Base-by-base conservation (phyloP, 345 rosid species). In the Euphorbia peplus region DNA sequence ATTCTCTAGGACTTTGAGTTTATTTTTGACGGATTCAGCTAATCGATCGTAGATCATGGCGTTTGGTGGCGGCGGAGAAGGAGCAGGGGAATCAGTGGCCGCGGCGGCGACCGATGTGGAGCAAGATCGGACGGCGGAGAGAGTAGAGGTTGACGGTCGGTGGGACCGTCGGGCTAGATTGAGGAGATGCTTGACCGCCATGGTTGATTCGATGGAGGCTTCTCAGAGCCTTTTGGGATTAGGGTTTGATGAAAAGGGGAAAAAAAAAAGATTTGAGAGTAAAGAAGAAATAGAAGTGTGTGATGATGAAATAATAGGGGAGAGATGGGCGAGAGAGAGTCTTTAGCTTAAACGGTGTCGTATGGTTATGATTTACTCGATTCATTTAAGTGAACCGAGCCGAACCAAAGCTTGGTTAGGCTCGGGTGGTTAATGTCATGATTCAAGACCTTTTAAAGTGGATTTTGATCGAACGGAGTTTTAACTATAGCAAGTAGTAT, bases 1-100 rank as follows among this genome's bases (percentile, higher is more conserved):
- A 28, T 83, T 87, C 67, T 90, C 96, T 0, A 95, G 96, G 53
- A 67, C 67, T 76, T 82, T 81, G 62, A 95, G 68, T 75, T 87
- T 92, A 11, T 75, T 54, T 46, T 85, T 92, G n/a, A 88, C 82
- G 8, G 76, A 62, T 77, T 82, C 88, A 0, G 99, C 89, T 0
- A 88, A 76, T 16, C 82, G 91, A 70, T 95, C 98, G 79, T 95
- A 90, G 64, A 84, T 79, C 97, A 88, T 92, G 81, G 78, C 80
- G 47, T 75, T 58, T 8, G 88, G 89, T 16, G 92, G 76, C 2
- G 92, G 87, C 0, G 96, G 91, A 3, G 85, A 72, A 15, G 78
- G 81, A 21, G 72, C 71, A 3, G 80, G 29, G 26, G 37, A 57
- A 9, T 74, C 44, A 19, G 82, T 46, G 0, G 73, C 60, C 4